Evolutionary conservation across 139 green algal species (phyloP).

Genomic region (Marvania coccoides): DNA sequence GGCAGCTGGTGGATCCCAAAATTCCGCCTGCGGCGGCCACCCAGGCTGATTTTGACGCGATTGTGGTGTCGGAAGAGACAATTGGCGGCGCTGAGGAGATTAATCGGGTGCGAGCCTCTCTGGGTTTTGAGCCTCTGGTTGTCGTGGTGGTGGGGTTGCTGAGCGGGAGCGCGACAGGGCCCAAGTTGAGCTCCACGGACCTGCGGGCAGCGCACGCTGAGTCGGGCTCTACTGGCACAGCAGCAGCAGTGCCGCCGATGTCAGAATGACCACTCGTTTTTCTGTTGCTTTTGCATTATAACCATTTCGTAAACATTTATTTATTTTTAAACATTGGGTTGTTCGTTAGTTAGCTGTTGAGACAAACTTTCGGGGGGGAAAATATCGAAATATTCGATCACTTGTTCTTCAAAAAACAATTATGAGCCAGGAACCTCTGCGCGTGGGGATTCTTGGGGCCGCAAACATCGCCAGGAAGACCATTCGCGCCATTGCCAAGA

Average conservation of each 20-base stretch:
- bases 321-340: neutral
- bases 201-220: too few relatives aligned
- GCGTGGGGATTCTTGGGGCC: slow-evolving; percentile 31
- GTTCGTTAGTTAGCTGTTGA: too few relatives aligned
- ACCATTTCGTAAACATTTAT: too few relatives aligned
- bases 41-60: slow-evolving; percentile 55
- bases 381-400: too few relatives aligned
- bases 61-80: slow-evolving; percentile 87
- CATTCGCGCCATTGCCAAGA: slow-evolving; percentile 10
- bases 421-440: neutral
- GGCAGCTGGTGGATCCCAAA: slow-evolving; percentile 59
- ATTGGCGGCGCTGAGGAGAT: slow-evolving; percentile 60
- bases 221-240: too few relatives aligned
- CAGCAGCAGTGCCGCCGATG: slow-evolving; percentile 7
- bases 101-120: slow-evolving; percentile 40
- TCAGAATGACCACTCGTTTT: too few relatives aligned
- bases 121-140: slow-evolving; percentile 49
- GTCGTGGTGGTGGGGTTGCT: slow-evolving; percentile 72
- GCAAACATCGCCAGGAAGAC: slow-evolving; percentile 42
- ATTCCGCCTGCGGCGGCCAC: slow-evolving; percentile 66
- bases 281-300: too few relatives aligned
- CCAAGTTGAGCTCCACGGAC: slow-evolving; percentile 62
- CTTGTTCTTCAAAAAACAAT: too few relatives aligned
- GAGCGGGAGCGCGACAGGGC: neutral
- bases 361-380: too few relatives aligned